phyloP scores from a whole-genome alignment of 108 stramenopile species.

The Chaetoceros muelleri region DNA sequence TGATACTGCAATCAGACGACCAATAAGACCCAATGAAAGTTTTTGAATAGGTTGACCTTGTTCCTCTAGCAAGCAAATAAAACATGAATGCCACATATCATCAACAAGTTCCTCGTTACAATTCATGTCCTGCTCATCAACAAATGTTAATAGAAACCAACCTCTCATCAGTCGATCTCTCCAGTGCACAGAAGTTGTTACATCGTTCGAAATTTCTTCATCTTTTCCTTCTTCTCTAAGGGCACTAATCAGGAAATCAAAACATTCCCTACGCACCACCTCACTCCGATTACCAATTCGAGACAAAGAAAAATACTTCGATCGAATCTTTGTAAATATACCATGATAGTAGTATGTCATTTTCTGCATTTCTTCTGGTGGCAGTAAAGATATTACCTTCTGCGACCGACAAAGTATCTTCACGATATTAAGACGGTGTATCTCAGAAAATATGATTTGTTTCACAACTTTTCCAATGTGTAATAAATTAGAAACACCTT shows the following conservation, averaged over 20 bases:
- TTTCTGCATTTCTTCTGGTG: slow-evolving; percentile 77
- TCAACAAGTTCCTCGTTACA: slow-evolving; percentile 14
- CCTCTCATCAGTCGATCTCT: slow-evolving; percentile 64
- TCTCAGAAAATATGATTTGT: slow-evolving; percentile 33
- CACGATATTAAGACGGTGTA: slow-evolving; percentile 41
- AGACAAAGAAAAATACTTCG: slow-evolving; percentile 47
- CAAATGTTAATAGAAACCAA: slow-evolving; percentile 61
- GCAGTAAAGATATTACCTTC: slow-evolving; percentile 48
- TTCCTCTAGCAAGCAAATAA: slow-evolving; percentile 61
- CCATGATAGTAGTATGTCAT: slow-evolving; percentile 67
- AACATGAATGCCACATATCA: slow-evolving; percentile 50
- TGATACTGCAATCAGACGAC: slow-evolving; percentile 28
- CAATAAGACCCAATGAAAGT: slow-evolving; percentile 69
- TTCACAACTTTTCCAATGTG: slow-evolving; percentile 47
- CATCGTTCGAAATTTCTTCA: slow-evolving; percentile 27
- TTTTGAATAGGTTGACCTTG: slow-evolving; percentile 75
- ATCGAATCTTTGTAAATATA: slow-evolving; percentile 63
- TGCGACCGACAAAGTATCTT: slow-evolving; percentile 62
- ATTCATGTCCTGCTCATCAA: slow-evolving; percentile 51
- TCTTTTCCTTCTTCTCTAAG: slow-evolving; percentile 13
- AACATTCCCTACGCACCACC: slow-evolving; percentile 30
- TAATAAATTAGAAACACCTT: slow-evolving; percentile 67
- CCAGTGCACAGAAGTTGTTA: slow-evolving; percentile 70
- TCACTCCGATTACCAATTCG: slow-evolving; percentile 33
- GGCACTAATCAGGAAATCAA: slow-evolving; percentile 43